These are phyloP conservation scores for Ascochyta koolunga DNA, from an alignment of 2,329 filamentous ascomycete genomes.

Conservation along the genomic window DNA sequence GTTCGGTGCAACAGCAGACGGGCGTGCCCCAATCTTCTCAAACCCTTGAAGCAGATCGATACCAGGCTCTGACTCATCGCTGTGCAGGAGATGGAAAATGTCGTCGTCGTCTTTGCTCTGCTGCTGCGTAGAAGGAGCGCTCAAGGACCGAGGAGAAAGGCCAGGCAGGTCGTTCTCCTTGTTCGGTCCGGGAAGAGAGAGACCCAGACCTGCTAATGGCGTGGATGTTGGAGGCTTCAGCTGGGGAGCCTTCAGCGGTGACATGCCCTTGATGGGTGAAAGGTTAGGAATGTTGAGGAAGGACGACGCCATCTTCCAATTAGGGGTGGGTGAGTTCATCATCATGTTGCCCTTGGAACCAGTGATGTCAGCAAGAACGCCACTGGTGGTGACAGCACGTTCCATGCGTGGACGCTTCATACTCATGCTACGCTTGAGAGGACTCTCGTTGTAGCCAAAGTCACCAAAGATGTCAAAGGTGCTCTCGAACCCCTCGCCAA, in stretches of 20 bases:
- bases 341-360: constrained; percentile 57
- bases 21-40: constrained; percentile 68
- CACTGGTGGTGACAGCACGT: constrained; percentile 66
- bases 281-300: constrained; percentile 46
- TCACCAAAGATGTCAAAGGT: constrained; percentile 69
- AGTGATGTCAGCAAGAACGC: constrained; percentile 66
- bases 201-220: constrained; percentile 25
- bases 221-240: constrained; percentile 37
- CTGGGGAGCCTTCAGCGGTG: constrained; percentile 40
- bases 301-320: constrained; percentile 44
- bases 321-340: constrained; percentile 38
- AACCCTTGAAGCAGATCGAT: constrained; percentile 79
- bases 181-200: constrained; percentile 24
- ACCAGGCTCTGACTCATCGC: constrained; percentile 64
- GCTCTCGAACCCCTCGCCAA: constrained; percentile 54
- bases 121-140: constrained; percentile 26
- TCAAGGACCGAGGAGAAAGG: constrained; percentile 39
- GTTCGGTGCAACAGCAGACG: constrained; percentile 41
- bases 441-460: constrained; percentile 63
- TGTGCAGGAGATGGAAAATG: constrained; percentile 63
- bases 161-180: constrained; percentile 33
- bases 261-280: constrained; percentile 39
- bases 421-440: constrained; percentile 64
- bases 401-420: constrained; percentile 66
- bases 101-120: constrained; percentile 57